Conservation (phyloP, 495 filamentous ascomycete species). For the Copromyces sp. region DNA sequence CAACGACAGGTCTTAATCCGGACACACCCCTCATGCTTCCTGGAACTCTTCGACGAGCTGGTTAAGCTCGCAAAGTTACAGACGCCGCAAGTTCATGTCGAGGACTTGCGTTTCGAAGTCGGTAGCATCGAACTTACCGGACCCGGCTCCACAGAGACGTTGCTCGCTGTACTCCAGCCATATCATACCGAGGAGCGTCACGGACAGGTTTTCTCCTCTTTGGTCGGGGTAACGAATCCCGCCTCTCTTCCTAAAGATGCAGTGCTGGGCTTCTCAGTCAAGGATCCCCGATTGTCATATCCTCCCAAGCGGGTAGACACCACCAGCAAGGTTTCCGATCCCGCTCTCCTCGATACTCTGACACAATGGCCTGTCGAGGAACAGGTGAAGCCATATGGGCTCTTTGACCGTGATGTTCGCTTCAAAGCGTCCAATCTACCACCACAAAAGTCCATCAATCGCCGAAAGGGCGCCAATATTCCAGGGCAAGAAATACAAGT, state of each 20-base stretch:
- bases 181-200: constrained; percentile 34
- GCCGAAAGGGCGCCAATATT: constrained; percentile 57
- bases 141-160: constrained; percentile 70
- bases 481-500: constrained; percentile 56
- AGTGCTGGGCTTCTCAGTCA: constrained; percentile 59
- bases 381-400: constrained; percentile 36
- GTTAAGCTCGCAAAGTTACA: constrained; percentile 58
- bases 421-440: constrained; percentile 51
- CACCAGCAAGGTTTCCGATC: constrained; percentile 40
- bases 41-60: constrained; percentile 74
- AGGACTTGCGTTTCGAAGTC: constrained; percentile 88
- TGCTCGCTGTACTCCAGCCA: constrained; percentile 62
- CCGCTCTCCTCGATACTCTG: constrained; percentile 42
- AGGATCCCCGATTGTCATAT: constrained; percentile 71
- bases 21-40: constrained; percentile 81
- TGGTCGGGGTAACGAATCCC: constrained; percentile 65
- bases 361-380: constrained; percentile 63
- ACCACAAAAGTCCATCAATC: constrained; percentile 76
- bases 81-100: constrained; percentile 61
- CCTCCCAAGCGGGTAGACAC: constrained; percentile 45
- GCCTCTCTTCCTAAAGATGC: constrained; percentile 63
- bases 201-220: constrained; percentile 47
- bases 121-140: constrained; percentile 87
- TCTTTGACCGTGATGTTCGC: constrained; percentile 64
- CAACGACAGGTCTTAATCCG: constrained; percentile 60